Base-by-base conservation (phyloP, 2,329 filamentous ascomycete species). In the Akanthomyces uredinophilus region DNA sequence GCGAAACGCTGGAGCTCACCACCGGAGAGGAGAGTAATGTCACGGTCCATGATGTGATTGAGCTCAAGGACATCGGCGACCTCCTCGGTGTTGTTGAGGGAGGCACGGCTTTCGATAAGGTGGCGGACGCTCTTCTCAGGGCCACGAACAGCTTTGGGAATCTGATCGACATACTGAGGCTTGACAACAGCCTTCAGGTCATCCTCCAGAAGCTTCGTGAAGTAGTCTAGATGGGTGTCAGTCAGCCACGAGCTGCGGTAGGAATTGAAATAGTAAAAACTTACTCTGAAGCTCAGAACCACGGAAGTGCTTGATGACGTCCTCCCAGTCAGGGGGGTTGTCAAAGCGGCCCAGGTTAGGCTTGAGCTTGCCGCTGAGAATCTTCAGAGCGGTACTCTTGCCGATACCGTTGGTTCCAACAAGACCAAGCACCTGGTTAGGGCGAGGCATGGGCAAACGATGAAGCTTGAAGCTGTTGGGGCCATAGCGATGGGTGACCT, bases 391-490 rank as follows among this genome's bases (percentile, higher is more conserved):
- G n/a, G 95, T 99, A 81, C 92, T 97, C 87, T 99, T 99, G 78
- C 95, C 95, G 71, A 98, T 99, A 92, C 96, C 95, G 87, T 99
- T 99, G 70, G 95, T 98, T 76, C 95, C 96, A 50, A 99, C 96
- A 58, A 99, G 84, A 81, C 95, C 95, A 63, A 99, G 80, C 35
- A 99, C 96, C 74, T 98, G 92, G 65, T 95, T 95, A 37, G 95
- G 94, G 64, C 95, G 88, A 66, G 95, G 95, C 85, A 94, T 97
- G 63, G 96, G 95, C 72, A 98, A 84, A 70, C 96, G 88, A 78
- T 99, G 95, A 68, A 99, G 87, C 84, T 99, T 99, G 87, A 99
- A 99, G 81, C 93, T 97, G 84, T 99, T 99, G 76, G 95, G 94
- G 61, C 94, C 96, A 83, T 99, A 99, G 74, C 95, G 90, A 78